Evolutionary conservation across 106 monocot genomes (phyloP).

Genomic region (Dioscorea zingiberensis): DNA sequence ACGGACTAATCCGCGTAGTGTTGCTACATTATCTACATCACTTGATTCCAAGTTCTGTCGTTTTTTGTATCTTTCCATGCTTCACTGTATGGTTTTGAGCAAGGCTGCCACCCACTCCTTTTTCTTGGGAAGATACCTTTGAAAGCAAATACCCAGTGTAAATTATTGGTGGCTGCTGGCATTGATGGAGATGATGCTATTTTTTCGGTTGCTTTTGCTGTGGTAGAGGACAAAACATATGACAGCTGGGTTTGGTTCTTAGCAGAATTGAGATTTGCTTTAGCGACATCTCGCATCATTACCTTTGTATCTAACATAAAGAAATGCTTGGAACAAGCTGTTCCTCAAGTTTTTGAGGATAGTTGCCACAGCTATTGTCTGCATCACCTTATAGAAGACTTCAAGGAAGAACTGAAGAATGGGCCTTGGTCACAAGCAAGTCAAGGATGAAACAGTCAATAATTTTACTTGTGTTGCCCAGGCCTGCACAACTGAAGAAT

Average conservation of each 20-base stretch:
- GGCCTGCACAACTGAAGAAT: constrained; percentile 65
- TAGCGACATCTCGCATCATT: constrained; percentile 42
- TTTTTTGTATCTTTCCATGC: constrained; percentile 88
- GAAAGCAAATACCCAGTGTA: constrained; percentile 66
- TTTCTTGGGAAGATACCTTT: constrained; percentile 82
- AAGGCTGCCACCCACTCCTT: constrained; percentile 82
- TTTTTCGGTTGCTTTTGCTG: constrained; percentile 81
- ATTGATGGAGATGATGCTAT: constrained; percentile 82
- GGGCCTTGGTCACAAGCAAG: constrained; percentile 62
- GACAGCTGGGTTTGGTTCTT: constrained; percentile 91
- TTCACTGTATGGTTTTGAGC: constrained; percentile 85
- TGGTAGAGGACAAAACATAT: constrained; percentile 76
- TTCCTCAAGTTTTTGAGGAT: constrained; percentile 68
- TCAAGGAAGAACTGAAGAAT: constrained; percentile 62
- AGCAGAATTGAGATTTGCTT: constrained; percentile 57
- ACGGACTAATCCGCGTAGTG: constrained; percentile 87
- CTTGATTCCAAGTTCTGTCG: constrained; percentile 66
- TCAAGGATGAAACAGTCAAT: constrained; percentile 53
- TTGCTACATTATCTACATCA: constrained; percentile 52
- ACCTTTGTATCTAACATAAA: constrained; percentile 71
- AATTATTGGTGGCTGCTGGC: constrained; percentile 58
- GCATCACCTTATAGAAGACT: constrained; percentile 69
- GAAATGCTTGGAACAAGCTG: constrained; percentile 70
- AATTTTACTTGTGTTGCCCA: constrained; percentile 86
- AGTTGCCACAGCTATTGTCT: constrained; percentile 65